Percentiles rank a stretch among this genome's conserved stretches.
Conservation (phyloP, 2,329 filamentous ascomycete genomes). For the Arthrinium phaeospermum region DNA sequence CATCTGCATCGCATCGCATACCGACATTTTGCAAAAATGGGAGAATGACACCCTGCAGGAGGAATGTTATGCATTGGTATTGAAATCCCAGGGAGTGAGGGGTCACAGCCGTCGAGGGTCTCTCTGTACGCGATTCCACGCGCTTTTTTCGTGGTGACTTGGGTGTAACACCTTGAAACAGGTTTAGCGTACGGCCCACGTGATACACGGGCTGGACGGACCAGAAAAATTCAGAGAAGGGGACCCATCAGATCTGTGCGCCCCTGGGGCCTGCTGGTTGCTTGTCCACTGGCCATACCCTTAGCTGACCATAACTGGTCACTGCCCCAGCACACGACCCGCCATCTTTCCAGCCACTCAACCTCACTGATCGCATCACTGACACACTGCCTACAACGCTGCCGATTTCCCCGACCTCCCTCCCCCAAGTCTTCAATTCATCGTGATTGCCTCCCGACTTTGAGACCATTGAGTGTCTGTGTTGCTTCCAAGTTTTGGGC, state of each 20-base stretch:
- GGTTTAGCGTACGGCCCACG: slow-evolving; percentile 1
- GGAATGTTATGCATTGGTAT: slow-evolving; percentile 15
- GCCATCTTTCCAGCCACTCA: slow-evolving; percentile 10
- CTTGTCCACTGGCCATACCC: background rate
- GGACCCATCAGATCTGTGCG: slow-evolving; percentile 5
- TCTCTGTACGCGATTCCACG: slow-evolving; percentile 1
- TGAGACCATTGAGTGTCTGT: slow-evolving; percentile 10
- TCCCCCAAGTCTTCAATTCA: slow-evolving; percentile 7
- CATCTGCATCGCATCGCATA: background rate
- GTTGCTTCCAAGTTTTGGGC: slow-evolving; percentile 2
- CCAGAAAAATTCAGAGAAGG: background rate
- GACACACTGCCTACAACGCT: slow-evolving; percentile 7
- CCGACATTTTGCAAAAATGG: background rate
- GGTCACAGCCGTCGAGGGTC: background rate
- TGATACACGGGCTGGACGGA: background rate
- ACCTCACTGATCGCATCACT: slow-evolving; percentile 8
- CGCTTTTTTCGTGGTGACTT: slow-evolving; percentile 4
- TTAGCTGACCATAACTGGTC: background rate
- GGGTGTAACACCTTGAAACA: slow-evolving; percentile 12
- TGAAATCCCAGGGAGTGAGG: slow-evolving; percentile 7
- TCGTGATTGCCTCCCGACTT: slow-evolving; percentile 1
- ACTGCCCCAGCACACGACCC: slow-evolving; percentile 1
- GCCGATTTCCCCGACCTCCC: slow-evolving; percentile 15
- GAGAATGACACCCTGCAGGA: background rate
- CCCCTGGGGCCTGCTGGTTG: background rate